These are phyloP conservation scores for Sanghuangporus sanghuang DNA, from an alignment of 1,284 basidiomycete species.

Conservation along the genomic window DNA sequence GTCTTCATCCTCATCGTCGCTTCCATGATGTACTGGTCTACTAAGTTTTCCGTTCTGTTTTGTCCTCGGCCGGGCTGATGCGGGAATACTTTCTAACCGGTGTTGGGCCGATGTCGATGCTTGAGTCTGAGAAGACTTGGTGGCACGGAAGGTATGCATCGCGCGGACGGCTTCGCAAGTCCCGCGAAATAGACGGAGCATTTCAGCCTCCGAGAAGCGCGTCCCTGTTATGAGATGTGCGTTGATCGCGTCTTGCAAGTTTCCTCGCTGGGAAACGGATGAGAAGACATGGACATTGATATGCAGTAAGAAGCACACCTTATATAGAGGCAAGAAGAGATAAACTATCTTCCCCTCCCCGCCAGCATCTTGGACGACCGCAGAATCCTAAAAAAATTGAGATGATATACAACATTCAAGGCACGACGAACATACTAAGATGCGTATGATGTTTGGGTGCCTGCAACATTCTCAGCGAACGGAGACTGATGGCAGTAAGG, in stretches of 20 bases:
- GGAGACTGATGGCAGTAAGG: constrained; percentile 1
- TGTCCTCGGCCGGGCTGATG: constrained; percentile 18
- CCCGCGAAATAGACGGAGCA: constrained; percentile 87
- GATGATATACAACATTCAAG: neutral
- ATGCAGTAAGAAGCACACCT: constrained; percentile 37
- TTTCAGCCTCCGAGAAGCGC: constrained; percentile 83
- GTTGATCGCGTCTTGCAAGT: constrained; percentile 94
- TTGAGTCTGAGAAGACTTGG: constrained; percentile 28
- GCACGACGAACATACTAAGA: constrained; percentile 47
- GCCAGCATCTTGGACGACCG: constrained; percentile 87
- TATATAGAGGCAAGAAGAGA: constrained; percentile 86
- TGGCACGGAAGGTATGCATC: constrained; percentile 82
- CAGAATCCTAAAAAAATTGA: constrained; percentile 63
- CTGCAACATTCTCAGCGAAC: constrained; percentile 32
- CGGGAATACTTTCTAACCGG: constrained; percentile 23
- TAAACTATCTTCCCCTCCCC: constrained; percentile 96
- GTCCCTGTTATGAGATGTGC: constrained; percentile 79
- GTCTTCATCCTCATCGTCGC: constrained; percentile 47
- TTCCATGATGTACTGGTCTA: constrained; percentile 25
- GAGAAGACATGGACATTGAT: constrained; percentile 11
- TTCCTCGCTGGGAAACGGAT: constrained; percentile 59
- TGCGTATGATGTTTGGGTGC: constrained; percentile 87
- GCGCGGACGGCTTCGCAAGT: constrained; percentile 91
- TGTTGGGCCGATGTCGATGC: constrained; percentile 25
- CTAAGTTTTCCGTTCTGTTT: constrained; percentile 21